Base-by-base conservation (phyloP, 768 basidiomycete species). In the Pleurotus giganteus region DNA sequence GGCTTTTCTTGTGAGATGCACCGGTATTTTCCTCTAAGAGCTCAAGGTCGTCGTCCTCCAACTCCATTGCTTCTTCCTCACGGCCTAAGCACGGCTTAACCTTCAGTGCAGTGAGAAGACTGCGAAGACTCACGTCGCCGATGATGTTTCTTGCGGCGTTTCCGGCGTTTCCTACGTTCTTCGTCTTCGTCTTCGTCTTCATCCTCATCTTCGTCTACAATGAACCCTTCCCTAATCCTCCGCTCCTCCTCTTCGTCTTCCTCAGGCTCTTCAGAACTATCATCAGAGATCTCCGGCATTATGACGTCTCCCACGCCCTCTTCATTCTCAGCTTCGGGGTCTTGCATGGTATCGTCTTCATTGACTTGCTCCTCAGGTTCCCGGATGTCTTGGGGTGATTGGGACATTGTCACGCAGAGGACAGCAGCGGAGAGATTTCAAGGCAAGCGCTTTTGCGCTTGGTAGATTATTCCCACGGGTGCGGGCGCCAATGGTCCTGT, bases 11-110 rank as follows among this genome's bases (percentile, higher is more conserved):
- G 70, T 89, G 88, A 2, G 85, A 79, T 2, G 83, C 78, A 8
- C 96, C 94, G 9, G 91, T 93, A 61, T 97, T 98, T 64, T 96
- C 96, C 60, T 77, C 97, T 78, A 75, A 85, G 78, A 83, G 61
- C 26, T 94, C 95, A 45, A 98, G 70, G 68, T 98, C 97, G 62
- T 98, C 97, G 29, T 98, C 97, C 59, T 97, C 94, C 47, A 98
- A 71, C 13, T 74, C 85, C 60, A 89, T 85, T 53, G 84, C 83
- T 56, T 84, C 81, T 59, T 79, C 75, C 63, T 74, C 75, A 69
- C 60, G 61, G 67, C 53, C 32, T 26, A 54, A 47, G 55, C 36
- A 59, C 58, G 54, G 28, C 23, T 44, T 17, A 28, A 42, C 23
- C 21, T 2, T 15, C 43, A 43, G 4, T 17, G 53, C 34, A 59